Conservation (phyloP, 352 stramenopile species). For the Globisporangium perplexum region DNA sequence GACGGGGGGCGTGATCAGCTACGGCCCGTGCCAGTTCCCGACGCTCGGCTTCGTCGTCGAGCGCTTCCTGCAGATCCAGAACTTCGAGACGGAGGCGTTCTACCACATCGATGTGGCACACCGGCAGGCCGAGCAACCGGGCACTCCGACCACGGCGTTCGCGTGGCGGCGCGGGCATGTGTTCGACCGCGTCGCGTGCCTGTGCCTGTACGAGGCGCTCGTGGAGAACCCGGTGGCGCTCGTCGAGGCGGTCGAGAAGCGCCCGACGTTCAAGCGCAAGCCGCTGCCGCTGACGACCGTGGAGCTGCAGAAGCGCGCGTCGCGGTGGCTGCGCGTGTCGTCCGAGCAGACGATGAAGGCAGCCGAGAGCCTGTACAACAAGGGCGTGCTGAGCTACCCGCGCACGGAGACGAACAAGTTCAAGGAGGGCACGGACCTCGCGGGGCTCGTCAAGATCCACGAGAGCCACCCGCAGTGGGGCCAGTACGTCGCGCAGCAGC, state of each 20-base stretch:
- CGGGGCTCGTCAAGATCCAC: slow-evolving; percentile 69
- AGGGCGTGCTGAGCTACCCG: slow-evolving; percentile 98
- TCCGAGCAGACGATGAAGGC: slow-evolving; percentile 96
- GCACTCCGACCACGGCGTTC: slow-evolving; percentile 85
- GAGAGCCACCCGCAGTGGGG: slow-evolving; percentile 69
- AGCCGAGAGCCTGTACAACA: slow-evolving; percentile 96
- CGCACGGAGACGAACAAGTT: slow-evolving; percentile 99
- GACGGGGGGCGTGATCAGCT: slow-evolving; percentile 91
- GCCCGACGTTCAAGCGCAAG: slow-evolving; percentile 91
- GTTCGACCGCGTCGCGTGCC: slow-evolving; percentile 92
- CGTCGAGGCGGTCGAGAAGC: slow-evolving; percentile 67
- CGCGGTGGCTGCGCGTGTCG: slow-evolving; percentile 93
- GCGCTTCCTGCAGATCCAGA: slow-evolving; percentile 91
- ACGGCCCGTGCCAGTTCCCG: slow-evolving; percentile 99
- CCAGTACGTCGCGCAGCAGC: slow-evolving; percentile 57
- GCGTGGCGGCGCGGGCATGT: slow-evolving; percentile 93
- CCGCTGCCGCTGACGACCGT: slow-evolving; percentile 98
- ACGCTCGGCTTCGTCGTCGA: slow-evolving; percentile 97
- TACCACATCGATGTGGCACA: slow-evolving; percentile 93
- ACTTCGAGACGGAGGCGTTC: slow-evolving; percentile 96
- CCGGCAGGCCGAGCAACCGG: slow-evolving; percentile 33
- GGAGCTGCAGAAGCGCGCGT: slow-evolving; percentile 97
- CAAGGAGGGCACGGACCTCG: slow-evolving; percentile 90
- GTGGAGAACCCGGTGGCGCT: slow-evolving; percentile 55
- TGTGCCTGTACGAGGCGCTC: slow-evolving; percentile 91